Evolutionary conservation across 2,329 filamentous ascomycete species (phyloP).

Genomic region (Ascochyta koolunga): DNA sequence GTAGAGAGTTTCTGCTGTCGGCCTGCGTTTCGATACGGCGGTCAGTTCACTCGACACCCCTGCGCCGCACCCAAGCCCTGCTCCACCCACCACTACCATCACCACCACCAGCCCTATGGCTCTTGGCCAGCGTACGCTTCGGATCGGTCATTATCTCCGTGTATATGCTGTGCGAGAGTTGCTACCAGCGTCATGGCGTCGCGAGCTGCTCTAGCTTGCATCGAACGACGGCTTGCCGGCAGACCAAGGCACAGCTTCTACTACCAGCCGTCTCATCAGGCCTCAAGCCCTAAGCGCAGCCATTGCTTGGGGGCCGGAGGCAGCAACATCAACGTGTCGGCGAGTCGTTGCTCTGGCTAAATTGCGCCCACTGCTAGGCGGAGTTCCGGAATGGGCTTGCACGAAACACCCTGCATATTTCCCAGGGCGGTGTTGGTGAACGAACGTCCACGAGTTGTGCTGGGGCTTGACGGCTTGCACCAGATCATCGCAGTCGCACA

Average conservation of each 20-base stretch:
- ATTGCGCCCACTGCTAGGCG: slow-evolving; percentile 15
- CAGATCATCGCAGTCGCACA: slow-evolving; percentile 15
- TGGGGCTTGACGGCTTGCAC: slow-evolving; percentile 14
- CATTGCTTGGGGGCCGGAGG: slow-evolving; percentile 13
- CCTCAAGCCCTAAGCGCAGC: slow-evolving; percentile 6
- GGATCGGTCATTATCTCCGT: slow-evolving; percentile 31
- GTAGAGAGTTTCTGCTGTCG: slow-evolving; percentile 18
- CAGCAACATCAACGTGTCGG: slow-evolving; percentile 4
- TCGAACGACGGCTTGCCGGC: not conserved
- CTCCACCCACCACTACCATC: slow-evolving; percentile 1
- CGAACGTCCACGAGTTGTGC: slow-evolving; percentile 17
- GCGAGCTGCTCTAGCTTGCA: not conserved
- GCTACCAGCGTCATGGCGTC: slow-evolving; percentile 10
- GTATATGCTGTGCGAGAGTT: slow-evolving; percentile 15
- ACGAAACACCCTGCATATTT: slow-evolving; percentile 16
- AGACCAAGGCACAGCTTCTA: not conserved
- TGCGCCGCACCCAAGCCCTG: slow-evolving; percentile 13
- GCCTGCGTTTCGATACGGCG: slow-evolving; percentile 32
- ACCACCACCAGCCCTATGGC: slow-evolving; percentile 28
- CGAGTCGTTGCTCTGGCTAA: slow-evolving; percentile 12
- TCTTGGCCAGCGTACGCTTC: slow-evolving; percentile 23
- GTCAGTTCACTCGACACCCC: slow-evolving; percentile 26
- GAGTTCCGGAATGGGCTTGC: slow-evolving; percentile 16
- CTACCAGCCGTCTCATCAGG: slow-evolving; percentile 11
- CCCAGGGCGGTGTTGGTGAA: slow-evolving; percentile 18